Evolutionary conservation across 2,329 filamentous ascomycete genomes (phyloP), one percentile per base, ranked within the genome.

Genomic region (Hymenotorrendiella dingleyae): DNA sequence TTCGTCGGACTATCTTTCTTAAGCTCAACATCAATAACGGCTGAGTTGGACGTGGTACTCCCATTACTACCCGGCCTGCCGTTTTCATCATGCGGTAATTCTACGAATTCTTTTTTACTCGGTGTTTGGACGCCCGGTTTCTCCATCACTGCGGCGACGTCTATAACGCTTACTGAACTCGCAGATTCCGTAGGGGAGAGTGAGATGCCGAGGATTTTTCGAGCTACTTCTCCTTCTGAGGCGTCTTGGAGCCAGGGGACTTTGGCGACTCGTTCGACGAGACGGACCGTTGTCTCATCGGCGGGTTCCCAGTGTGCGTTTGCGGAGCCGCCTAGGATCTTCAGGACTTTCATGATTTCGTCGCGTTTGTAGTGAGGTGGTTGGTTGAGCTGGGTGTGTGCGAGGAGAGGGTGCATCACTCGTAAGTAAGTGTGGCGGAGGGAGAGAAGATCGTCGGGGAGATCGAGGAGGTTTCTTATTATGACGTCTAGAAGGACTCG

Each of bases 401-500:
- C 85, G 17, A 98, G 72, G 19, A 98, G 73, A 0, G 93, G 93
- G 59, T 94, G 89, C 10, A 98, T 70, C 4, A 98, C 93, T 23
- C 93, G 82, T 5, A 98, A 74, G 61, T 98, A 98, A 4, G 93
- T 98, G 63, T 98, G 93, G 27, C 91, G 80, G 44, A 98, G 70
- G 14, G 79, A 73, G 49, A 73, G 71, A 48, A 78, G 80, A 61
- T 95, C 91, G 57, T 91, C 84, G 0, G 94, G 93, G 7, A 98
- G 72, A 62, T 98, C 93, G 57, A 97, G 80, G n/a, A 98, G 72
- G 58, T 98, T 98, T 32, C 93, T 86, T 47, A 98, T 87, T 45
- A 98, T 89, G 51, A 98, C 93, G 60, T 98, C 93, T 35, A 97
- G 74, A 12, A 98, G 76, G 4, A 98, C 93, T 45, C 88, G 86